A percentile compares a stretch with the other conserved stretches of the same genome.
These are phyloP conservation scores for Apiosordaria backusii DNA, from an alignment of 495 filamentous ascomycete genomes.

Conservation along the genomic window DNA sequence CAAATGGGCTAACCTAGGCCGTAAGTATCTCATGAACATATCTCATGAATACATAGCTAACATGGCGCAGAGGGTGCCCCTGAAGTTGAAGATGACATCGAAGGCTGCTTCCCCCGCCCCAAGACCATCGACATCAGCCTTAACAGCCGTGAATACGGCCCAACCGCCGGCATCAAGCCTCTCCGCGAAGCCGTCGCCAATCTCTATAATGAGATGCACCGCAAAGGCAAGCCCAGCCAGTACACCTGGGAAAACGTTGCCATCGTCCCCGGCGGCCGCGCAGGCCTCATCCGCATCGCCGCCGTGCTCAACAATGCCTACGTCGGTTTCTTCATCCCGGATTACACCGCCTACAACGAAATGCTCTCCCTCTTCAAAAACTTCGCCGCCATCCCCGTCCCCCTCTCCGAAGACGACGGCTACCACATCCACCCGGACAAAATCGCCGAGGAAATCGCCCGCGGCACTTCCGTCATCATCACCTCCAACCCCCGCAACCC, in stretches of 20 bases:
- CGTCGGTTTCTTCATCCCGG: conserved; percentile 80
- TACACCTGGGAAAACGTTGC: conserved; percentile 99
- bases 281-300: conserved; percentile 89
- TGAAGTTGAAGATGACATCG: conserved; percentile 85
- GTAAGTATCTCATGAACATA: conserved; percentile 17
- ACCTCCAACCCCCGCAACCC: conserved; percentile 98
- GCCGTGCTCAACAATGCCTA: conserved; percentile 92
- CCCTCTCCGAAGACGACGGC: conserved; percentile 73
- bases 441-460: conserved; percentile 84
- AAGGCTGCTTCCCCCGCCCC: conserved; percentile 84
- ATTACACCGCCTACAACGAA: conserved; percentile 85
- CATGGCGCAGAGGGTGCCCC: conserved; percentile 66
- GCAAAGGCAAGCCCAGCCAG: conserved; percentile 79
- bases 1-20: conserved; percentile 88
- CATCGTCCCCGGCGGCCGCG: conserved; percentile 90
- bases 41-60: background rate
- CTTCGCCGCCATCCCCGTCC: conserved; percentile 86
- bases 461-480: conserved; percentile 81
- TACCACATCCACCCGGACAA: conserved; percentile 92
- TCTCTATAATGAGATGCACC: conserved; percentile 90
- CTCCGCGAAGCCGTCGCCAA: conserved; percentile 84
- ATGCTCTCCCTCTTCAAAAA: conserved; percentile 93
- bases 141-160: conserved; percentile 82
- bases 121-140: conserved; percentile 72
- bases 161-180: conserved; percentile 89